These are phyloP conservation scores for Fusarium equiseti DNA, from an alignment of 2,329 filamentous ascomycete species.

Conservation along the genomic window DNA sequence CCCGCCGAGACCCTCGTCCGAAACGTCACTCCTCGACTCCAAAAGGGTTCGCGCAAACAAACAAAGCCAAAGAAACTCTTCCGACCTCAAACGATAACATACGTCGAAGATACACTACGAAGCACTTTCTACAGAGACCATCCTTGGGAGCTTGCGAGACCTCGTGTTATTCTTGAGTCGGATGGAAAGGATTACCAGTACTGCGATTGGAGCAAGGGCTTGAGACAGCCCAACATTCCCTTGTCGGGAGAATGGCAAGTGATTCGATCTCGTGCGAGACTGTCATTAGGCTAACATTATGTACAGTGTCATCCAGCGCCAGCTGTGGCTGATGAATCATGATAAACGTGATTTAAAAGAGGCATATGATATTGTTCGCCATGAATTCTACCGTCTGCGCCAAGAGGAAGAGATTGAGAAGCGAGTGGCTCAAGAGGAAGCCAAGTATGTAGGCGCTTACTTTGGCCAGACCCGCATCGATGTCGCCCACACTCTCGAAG, in stretches of 20 bases:
- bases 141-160: slow-evolving; percentile 95
- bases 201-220: slow-evolving; percentile 81
- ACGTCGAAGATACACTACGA: slow-evolving; percentile 86
- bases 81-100: slow-evolving; percentile 80
- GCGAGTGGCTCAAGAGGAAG: slow-evolving; percentile 89
- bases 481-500: slow-evolving; percentile 84
- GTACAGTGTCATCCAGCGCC: slow-evolving; percentile 88
- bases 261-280: neutral
- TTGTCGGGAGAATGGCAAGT: slow-evolving; percentile 73
- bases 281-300: slow-evolving; percentile 29
- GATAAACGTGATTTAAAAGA: slow-evolving; percentile 66
- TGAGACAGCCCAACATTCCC: slow-evolving; percentile 79
- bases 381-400: slow-evolving; percentile 89
- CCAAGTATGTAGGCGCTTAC: slow-evolving; percentile 84
- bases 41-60: slow-evolving; percentile 52
- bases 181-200: slow-evolving; percentile 83
- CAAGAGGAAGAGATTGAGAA: slow-evolving; percentile 85
- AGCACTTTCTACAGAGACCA: slow-evolving; percentile 90
- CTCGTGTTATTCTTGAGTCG: slow-evolving; percentile 84
- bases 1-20: slow-evolving; percentile 70
- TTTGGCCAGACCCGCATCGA: slow-evolving; percentile 84
- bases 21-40: slow-evolving; percentile 63
- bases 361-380: slow-evolving; percentile 88
- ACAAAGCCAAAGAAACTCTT: slow-evolving; percentile 78
- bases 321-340: slow-evolving; percentile 84